Evolutionary conservation across 495 filamentous ascomycete genomes (phyloP), one percentile per base, ranked within the genome.

Genomic region (Penicillium maclennaniae): DNA sequence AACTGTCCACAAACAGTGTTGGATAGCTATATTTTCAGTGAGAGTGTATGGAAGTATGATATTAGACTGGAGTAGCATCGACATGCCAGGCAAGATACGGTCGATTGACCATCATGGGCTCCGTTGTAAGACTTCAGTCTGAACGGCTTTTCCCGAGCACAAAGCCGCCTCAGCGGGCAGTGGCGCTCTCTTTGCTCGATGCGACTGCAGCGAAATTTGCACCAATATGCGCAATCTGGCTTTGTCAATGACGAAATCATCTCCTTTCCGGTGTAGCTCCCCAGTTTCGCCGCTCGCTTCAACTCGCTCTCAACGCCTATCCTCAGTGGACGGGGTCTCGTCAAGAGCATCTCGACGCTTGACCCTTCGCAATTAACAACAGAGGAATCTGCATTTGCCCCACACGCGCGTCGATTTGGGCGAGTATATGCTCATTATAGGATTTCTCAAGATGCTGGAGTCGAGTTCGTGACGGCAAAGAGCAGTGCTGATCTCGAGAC

Each of bases 371-470:
- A 56, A 34, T 15, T 42, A 14, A 12, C n/a, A 17, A 36, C 14
- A 4, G 28, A 56, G 17, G 37, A 53, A 26, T 2, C 25, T 10
- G 15, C 43, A 1, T 45, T 61, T 20, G 37, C 49, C 15, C 54
- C 50, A 6, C 60, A 73, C 45, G 60, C 55, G 2, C 61, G 61
- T 17, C 69, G 69, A 4, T 73, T 65, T 42, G 68, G 66, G 26
- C 62, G 72, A 9, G 55, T 71, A n/a, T 60, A 64, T 46, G 45
- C 63, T 6, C 63, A 62, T 15, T 75, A 59, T 49, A 69, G 71
- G 16, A 55, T 61, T 0, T 26, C 60, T 4, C 44, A 56, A 6
- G 73, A 76, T 54, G 60, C 70, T 4, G 68, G 72, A 4, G 59
- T 75, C 16, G 62, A 63, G 43, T 74, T 70, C 34, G 27, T 69